Evolutionary conservation across 2,329 filamentous ascomycete genomes (phyloP).

Genomic region (Hypoxylon sp.): DNA sequence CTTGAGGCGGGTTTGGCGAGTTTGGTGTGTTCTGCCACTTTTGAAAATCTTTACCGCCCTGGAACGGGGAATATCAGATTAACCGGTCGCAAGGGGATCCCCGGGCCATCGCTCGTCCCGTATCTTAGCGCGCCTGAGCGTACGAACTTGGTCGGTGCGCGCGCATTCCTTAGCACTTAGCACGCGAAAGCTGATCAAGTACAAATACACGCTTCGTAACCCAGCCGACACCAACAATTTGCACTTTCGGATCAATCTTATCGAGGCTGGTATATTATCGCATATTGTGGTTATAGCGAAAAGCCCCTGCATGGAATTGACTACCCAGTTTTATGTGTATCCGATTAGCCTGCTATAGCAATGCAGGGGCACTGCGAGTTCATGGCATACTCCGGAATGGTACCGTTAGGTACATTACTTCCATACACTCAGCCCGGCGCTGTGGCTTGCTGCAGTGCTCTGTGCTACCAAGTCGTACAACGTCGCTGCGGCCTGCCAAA

Average conservation of each 20-base stretch:
- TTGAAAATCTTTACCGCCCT: constrained; percentile 50
- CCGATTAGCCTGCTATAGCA: constrained; percentile 17
- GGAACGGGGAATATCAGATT: constrained; percentile 44
- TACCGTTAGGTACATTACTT: neutral
- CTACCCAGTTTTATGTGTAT: neutral
- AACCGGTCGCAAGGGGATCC: constrained; percentile 22
- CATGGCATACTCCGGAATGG: neutral
- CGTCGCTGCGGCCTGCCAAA: constrained; percentile 39
- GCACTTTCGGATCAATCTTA: neutral
- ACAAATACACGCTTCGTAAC: neutral
- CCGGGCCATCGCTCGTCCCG: too few species aligned
- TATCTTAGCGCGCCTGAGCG: neutral
- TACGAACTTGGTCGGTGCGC: constrained; percentile 31
- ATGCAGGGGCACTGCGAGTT: neutral
- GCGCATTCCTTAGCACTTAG: constrained; percentile 3
- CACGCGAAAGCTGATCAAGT: neutral
- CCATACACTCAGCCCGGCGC: constrained; percentile 8
- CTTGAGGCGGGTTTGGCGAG: neutral
- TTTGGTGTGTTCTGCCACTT: constrained; percentile 40
- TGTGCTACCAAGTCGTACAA: constrained; percentile 40
- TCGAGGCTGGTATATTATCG: constrained; percentile 20
- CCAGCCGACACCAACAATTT: constrained; percentile 17
- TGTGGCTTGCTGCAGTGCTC: constrained; percentile 37
- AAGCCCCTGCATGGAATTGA: constrained; percentile 26
- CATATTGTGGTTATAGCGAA: constrained; percentile 5